Evolutionary conservation across 1,284 basidiomycete species (phyloP), one percentile per base, ranked within the genome.

Genomic region (Ustilago curta): DNA sequence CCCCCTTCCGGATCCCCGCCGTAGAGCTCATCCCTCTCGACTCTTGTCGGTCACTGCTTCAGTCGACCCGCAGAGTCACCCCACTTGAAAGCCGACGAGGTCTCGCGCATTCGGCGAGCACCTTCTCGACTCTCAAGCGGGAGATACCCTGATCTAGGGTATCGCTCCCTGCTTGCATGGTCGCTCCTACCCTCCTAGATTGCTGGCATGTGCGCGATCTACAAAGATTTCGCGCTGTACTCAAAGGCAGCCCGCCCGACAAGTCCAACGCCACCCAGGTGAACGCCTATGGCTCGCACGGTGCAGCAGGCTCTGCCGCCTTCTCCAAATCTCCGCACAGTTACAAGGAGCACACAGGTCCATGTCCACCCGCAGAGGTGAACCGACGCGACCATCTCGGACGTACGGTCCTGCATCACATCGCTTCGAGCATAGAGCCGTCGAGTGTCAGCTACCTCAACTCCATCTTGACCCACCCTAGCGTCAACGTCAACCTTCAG

Each of bases 331-430:
- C 72, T 9, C 72, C 72, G 2, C 72, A 75, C 47, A 70, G 67
- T 54, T 59, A 65, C 54, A 58, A 63, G 52, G 60, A 70, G 39
- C 43, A 53, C 11, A 18, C 60, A 21, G 80, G 72, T 4, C 82
- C 82, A 31, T 82, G 80, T 58, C 63, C 82, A 23, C 80, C 81
- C 8, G 54, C 80, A 11, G 91, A 93, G 83, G 89, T 94, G 52
- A 95, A 95, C 79, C 88, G 90, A 3, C 87, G 89, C 32, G 93
- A 94, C 83, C 84, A 87, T 77, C 87, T 91, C 27, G 93, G 93
- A 8, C 87, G 91, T 58, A 93, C 93, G 0, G 91, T 93, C 1
- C 88, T 98, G 8, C 96, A 98, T 84, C 89, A 95, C 48, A 86
- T 88, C 16, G 92, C 92, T 0, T 91, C 91, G 56, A 86, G 90